Evolutionary conservation across 2,329 filamentous ascomycete genomes (phyloP), one percentile per base, ranked within the genome.

Genomic region (Colletotrichum chrysophilum): DNA sequence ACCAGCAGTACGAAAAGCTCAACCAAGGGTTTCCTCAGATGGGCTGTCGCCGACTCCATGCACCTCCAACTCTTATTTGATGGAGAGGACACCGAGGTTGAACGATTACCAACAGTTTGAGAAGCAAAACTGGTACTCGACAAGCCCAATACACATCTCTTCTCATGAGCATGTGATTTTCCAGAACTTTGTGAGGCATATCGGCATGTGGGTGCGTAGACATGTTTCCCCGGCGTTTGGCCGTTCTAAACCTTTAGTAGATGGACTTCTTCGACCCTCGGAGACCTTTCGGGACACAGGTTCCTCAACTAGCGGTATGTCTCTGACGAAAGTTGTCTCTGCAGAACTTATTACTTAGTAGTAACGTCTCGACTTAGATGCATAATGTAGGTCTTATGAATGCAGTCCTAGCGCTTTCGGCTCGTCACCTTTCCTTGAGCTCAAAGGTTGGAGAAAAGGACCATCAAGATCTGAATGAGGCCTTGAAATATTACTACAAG

Each of bases 401-500:
- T 36, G 80, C 80, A 2, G 79, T 81, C 24, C 73, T 82, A 0
- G 79, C 80, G n/a, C 78, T 82, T 67, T 77, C 79, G 34, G 77
- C 60, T 32, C 79, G 77, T 18, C 80, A 80, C 68, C 74, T 79
- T 16, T 79, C 76, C 16, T 62, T 78, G 26, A 60, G 38, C 16
- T 36, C 52, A 5, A 9, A 26, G 0, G 2, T 26, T 4, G 66
- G 43, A 8, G 66, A 24, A 1, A 48, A 34, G 9, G 76, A 75
- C 3, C 81, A 79, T 7, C 81, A 81, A 3, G 78, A 87, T 55
- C 69, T 75, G 32, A 77, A 80, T 21, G 75, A 78, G 26, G 78
- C 78, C 52, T 74, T 81, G 13, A 88, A 88, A 73, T 93, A 92
- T 75, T 93, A 93, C 79, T 90, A 91, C 78, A 90, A 93, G 79